Evolutionary conservation across 331 rosid species (phyloP).

Genomic region (Acacia concinna): DNA sequence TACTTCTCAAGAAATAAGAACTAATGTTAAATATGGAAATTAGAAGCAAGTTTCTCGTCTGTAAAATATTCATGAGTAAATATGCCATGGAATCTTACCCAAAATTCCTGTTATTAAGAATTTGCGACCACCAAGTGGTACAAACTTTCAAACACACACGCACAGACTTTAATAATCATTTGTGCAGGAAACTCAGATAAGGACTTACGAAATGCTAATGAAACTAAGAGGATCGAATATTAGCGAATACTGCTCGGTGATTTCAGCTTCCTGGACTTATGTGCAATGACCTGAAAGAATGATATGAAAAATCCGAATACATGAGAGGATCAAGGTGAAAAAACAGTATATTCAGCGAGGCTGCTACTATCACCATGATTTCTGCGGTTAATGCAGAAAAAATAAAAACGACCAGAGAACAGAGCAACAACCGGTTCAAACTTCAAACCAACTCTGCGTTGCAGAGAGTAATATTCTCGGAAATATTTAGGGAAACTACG

Average conservation of each 20-base stretch:
- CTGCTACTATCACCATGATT: constrained; percentile 45
- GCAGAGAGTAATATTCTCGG: not conserved
- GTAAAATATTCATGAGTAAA: constrained; percentile 20
- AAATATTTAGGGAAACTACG: not conserved
- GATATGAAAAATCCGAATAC: constrained; percentile 22
- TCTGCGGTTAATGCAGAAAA: not conserved
- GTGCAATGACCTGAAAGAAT: constrained; percentile 72
- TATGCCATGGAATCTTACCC: constrained; percentile 4
- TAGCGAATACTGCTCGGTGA: constrained; percentile 74
- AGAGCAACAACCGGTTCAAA: not conserved
- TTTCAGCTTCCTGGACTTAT: constrained; percentile 79
- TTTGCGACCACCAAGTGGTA: not conserved
- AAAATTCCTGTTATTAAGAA: not conserved
- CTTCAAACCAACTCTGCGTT: not conserved
- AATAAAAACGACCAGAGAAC: not conserved
- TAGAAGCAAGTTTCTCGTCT: constrained; percentile 94
- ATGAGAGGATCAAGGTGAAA: constrained; percentile 28
- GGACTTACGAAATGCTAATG: not conserved
- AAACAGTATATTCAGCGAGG: constrained; percentile 17
- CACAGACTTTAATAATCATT: not conserved
- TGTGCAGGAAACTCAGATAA: not conserved
- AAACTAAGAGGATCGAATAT: constrained; percentile 21
- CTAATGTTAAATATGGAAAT: constrained; percentile 94
- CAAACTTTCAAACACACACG: no score
- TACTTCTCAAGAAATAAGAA: no score